A percentile compares a stretch with the other conserved stretches of the same genome.
phyloP scores from a whole-genome alignment of 306 rosid genomes.

The Fragaria ananassa region DNA sequence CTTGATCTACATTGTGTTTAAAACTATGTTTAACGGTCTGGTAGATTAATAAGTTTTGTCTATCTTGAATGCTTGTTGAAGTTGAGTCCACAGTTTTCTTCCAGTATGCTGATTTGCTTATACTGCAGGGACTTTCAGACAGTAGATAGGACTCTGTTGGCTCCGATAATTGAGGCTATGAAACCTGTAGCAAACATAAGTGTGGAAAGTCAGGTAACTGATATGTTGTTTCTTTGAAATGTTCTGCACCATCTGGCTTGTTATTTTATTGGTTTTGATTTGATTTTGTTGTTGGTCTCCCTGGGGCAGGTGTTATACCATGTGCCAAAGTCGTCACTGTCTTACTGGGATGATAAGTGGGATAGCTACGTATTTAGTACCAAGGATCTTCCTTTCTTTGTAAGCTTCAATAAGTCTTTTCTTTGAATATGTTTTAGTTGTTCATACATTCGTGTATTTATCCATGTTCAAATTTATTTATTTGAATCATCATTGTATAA shows the following conservation, averaged over 20 bases:
- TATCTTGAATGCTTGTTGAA: not conserved
- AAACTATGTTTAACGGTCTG: not conserved
- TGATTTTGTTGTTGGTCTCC: constrained; percentile 17
- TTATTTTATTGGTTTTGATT: not conserved
- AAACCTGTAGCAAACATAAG: constrained; percentile 69
- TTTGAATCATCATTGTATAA: constrained; percentile 7
- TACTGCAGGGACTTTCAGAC: constrained; percentile 64
- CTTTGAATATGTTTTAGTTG: not conserved
- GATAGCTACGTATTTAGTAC: constrained; percentile 62
- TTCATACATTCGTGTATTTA: not conserved
- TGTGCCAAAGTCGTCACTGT: constrained; percentile 76
- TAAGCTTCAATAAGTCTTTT: constrained; percentile 39
- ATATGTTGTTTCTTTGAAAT: constrained; percentile 1
- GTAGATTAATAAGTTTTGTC: not conserved
- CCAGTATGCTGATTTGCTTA: not conserved
- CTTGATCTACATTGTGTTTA: not conserved
- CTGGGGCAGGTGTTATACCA: constrained; percentile 75
- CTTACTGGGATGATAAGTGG: constrained; percentile 70
- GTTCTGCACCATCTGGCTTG: constrained; percentile 1
- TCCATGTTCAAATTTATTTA: not conserved
- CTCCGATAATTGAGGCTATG: constrained; percentile 68
- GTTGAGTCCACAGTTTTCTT: not conserved
- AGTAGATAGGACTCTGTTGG: constrained; percentile 61
- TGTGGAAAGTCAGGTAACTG: constrained; percentile 82
- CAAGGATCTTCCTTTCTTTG: constrained; percentile 92